phyloP scores from a whole-genome alignment of 345 rosid species.

The Gossypium thurberi region DNA sequence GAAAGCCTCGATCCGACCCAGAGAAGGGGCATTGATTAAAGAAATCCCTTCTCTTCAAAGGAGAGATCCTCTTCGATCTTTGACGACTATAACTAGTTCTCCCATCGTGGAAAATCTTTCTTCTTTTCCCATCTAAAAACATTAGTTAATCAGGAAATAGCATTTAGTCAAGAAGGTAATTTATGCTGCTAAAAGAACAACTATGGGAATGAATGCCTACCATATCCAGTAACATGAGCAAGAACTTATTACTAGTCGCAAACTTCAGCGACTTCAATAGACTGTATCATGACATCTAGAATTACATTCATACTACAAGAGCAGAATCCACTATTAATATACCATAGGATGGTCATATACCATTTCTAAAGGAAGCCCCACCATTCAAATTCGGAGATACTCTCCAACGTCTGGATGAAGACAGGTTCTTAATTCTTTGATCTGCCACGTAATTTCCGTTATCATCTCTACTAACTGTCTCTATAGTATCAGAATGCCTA shows the following conservation, averaged over 20 bases:
- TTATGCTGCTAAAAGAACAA: not conserved
- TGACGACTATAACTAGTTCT: constrained; percentile 16
- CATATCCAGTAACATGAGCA: constrained; percentile 7
- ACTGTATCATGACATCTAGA: constrained; percentile 9
- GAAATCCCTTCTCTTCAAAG: constrained; percentile 33
- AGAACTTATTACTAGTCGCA: not conserved
- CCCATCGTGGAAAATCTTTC: constrained; percentile 4
- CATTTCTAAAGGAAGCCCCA: constrained; percentile 15
- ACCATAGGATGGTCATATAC: constrained; percentile 16
- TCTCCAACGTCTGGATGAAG: constrained; percentile 18
- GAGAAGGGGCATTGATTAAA: constrained; percentile 16
- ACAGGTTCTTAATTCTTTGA: constrained; percentile 13
- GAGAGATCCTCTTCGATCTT: constrained; percentile 29
- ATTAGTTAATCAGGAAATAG: constrained; percentile 15
- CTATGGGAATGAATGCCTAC: not conserved
- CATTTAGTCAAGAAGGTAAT: constrained; percentile 2
- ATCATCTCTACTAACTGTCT: constrained; percentile 22
- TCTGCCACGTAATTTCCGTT: constrained; percentile 9
- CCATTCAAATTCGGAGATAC: constrained; percentile 22
- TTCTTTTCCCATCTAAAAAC: constrained; percentile 27
- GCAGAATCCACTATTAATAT: not conserved
- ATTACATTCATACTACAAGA: constrained; percentile 5
- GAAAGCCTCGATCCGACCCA: constrained; percentile 9
- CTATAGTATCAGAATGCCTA: constrained; percentile 8
- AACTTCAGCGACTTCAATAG: not conserved